Evolutionary conservation across 2,329 filamentous ascomycete genomes (phyloP), one percentile per base, ranked within the genome.

Genomic region (Macroventuria anomochaeta): DNA sequence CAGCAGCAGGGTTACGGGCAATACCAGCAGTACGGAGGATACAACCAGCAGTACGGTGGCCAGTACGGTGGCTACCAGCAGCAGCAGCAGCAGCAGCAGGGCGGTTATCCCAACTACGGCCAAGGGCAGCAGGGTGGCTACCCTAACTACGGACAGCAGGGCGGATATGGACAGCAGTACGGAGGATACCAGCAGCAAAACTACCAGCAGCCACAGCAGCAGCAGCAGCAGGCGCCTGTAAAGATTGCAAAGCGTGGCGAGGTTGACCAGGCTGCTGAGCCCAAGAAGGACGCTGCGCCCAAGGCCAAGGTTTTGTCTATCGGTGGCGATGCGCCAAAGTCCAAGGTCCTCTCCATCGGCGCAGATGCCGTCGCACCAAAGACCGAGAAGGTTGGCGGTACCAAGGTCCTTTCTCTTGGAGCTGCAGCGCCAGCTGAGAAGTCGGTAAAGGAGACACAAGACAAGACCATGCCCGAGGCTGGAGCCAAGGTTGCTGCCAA

Each of bases 401-500:
- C 88, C 28, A 93, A 93, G 76, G 88, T 93, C n/a, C 80, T 93
- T 23, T 89, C 89, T 38, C 88, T 96, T 50, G 88, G 89, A 37
- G 82, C 79, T 15, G 71, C 68, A 7, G 49, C 79, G 20, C 77
- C 83, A 1, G 75, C 78, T 7, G 77, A 82, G n/a, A 78, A 83
- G 31, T 78, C 82, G 41, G 71, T 75, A 56, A 83, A 72, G 59
- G 75, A 76, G 28, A 75, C 76, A 43, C 72, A 73, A n/a, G 73
- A 77, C 59, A 75, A 75, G 59, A 65, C 63, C 26, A 75, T 71
- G 11, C 76, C 86, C 2, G 88, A 90, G 61, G 88, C 88, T 23
- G 90, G 91, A 25, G 83, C 92, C 57, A 97, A 97, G 78, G 87
- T 89, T n/a, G 81, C 88, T 2, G 93, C 93, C 4, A 81, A 86